Evolutionary conservation across 805 yeast genomes (phyloP), one percentile per base, ranked within the genome.

Genomic region (Cyberlindnera mrakii): DNA sequence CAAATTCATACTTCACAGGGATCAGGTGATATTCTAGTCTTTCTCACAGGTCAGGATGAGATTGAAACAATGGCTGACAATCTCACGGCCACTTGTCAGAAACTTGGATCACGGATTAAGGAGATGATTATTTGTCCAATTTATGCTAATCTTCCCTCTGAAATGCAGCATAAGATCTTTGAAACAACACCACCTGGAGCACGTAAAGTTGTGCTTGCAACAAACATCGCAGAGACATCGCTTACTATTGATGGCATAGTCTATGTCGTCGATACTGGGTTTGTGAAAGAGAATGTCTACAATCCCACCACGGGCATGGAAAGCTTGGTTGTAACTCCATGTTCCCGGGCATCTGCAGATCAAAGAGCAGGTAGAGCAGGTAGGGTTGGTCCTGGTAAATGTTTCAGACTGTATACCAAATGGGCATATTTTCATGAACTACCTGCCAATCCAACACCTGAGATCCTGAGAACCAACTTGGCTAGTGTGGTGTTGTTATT

Each of bases 321-420:
- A 46, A 82, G 90, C 30, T 71, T 93, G 46, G 78, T 83, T 37
- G 89, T 93, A 5, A 78, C 82, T 14, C 95, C 96, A 0, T 88
- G 95, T 49, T 90, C 98, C 0, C 81, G 82, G 56, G 99, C 99
- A 0, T 89, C 96, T 35, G 97, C 96, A 0, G 90, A 88, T 55
- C 99, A 93, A 65, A 72, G 99, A 57, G 90, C 96, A 1, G 99
- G 99, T 59, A 79, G 99, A 69, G 99, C 98, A 6, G 99, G 99
- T 34, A 82, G 99, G 69, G 89, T 95, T 7, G 90, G 96, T 1
- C 96, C 98, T 0, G 99, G 99, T 15, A 86, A 87, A 59, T 93
- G 98, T 64, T 93, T 84, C 57, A 63, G 99, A 32, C 66, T 93
- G 18, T 93, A 80, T 59, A 91, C 99, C 0, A 86, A 87, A 58